phyloP scores from a whole-genome alignment of 345 rosid genomes.

The Brassica incana region DNA sequence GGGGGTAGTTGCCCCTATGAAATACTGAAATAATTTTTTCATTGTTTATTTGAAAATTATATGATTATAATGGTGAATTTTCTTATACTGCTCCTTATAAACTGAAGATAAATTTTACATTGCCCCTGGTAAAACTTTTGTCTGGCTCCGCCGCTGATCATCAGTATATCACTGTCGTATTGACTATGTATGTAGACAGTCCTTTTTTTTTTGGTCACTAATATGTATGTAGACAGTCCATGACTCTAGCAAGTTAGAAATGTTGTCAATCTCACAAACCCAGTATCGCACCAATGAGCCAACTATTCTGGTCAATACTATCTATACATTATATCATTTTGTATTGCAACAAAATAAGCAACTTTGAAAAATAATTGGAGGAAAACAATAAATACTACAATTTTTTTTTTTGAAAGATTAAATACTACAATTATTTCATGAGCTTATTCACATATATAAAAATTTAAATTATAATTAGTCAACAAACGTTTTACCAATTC shows the following conservation, averaged over 20 bases:
- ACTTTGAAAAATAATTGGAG: neutral
- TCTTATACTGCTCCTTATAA: too few relatives aligned
- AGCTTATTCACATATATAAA: neutral
- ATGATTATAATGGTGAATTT: too few relatives aligned
- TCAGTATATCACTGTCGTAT: neutral
- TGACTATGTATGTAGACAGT: neutral
- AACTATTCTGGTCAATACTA: neutral
- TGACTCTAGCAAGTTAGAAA: neutral
- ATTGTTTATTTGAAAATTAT: too few relatives aligned
- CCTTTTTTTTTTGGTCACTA: too few relatives aligned
- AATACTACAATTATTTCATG: neutral
- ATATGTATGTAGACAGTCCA: neutral
- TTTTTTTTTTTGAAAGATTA: too few relatives aligned
- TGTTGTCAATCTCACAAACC: neutral
- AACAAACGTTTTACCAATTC: neutral
- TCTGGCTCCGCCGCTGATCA: too few relatives aligned
- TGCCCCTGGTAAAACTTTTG: too few relatives aligned
- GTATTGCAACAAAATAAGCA: too few relatives aligned
- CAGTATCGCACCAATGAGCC: neutral
- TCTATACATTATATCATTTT: neutral
- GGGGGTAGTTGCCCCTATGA: too few relatives aligned
- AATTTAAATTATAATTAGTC: neutral
- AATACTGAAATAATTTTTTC: too few relatives aligned
- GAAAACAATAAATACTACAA: neutral
- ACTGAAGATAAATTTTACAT: too few relatives aligned